Evolutionary conservation across 768 basidiomycete genomes (phyloP).

Genomic region (Lepiota brunneoincarnata): DNA sequence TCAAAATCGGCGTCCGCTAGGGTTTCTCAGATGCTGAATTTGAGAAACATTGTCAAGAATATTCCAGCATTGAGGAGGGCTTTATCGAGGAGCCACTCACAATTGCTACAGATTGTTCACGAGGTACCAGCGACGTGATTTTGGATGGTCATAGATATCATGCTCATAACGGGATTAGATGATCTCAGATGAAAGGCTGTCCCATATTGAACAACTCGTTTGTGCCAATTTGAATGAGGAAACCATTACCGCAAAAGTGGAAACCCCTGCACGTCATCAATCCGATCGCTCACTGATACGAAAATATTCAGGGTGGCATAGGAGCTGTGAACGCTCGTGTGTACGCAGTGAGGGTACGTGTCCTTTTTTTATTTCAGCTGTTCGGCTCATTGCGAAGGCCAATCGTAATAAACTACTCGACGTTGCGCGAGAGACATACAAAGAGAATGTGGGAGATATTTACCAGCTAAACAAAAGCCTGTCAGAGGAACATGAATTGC

Average conservation of each 20-base stretch:
- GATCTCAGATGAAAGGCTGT: slow-evolving; percentile 71
- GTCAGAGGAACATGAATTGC: slow-evolving; percentile 61
- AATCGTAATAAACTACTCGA: slow-evolving; percentile 84
- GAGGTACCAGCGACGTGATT: slow-evolving; percentile 36
- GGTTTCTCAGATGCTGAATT: slow-evolving; percentile 75
- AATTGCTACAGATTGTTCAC: slow-evolving; percentile 58
- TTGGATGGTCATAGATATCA: no score
- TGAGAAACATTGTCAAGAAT: slow-evolving; percentile 69
- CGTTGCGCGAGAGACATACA: slow-evolving; percentile 92
- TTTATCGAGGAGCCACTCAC: slow-evolving; percentile 53
- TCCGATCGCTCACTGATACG: not conserved
- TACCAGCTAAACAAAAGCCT: slow-evolving; percentile 60
- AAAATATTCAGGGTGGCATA: slow-evolving; percentile 55
- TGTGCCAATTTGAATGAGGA: slow-evolving; percentile 73
- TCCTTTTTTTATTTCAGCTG: not conserved
- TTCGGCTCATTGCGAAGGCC: slow-evolving; percentile 38
- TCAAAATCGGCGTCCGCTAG: slow-evolving; percentile 67
- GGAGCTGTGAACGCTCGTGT: slow-evolving; percentile 76
- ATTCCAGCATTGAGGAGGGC: slow-evolving; percentile 64
- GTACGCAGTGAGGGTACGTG: slow-evolving; percentile 76
- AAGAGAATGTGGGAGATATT: slow-evolving; percentile 90
- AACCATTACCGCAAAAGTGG: slow-evolving; percentile 55
- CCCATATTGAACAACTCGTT: slow-evolving; percentile 58
- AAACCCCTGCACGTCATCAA: not conserved
- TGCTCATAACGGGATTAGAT: slow-evolving; percentile 40